Evolutionary conservation across 2,329 filamentous ascomycete species (phyloP).

Genomic region (Lecanicillium sp.): DNA sequence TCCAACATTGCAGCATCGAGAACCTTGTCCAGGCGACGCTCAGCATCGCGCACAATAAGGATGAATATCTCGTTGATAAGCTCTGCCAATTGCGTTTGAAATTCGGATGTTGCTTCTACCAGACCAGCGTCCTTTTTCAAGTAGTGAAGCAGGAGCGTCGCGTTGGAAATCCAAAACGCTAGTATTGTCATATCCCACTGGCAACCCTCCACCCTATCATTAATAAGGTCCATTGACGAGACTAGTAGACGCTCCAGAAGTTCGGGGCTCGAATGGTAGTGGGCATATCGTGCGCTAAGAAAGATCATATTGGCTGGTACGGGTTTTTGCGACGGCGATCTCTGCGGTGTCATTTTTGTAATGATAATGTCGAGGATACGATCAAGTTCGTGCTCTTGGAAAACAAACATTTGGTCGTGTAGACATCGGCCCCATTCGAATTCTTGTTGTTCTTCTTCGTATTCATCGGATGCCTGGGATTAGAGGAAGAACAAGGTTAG

Average conservation of each 20-base stretch:
- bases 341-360: conserved; percentile 94
- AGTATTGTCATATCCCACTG: conserved; percentile 99
- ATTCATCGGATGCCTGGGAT: conserved; percentile 62
- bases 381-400: conserved; percentile 88
- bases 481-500: conserved; percentile 19
- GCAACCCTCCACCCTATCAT: conserved; percentile 86
- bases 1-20: conserved; percentile 91
- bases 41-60: conserved; percentile 90
- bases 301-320: conserved; percentile 97
- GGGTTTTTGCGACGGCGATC: conserved; percentile 93
- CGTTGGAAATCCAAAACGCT: conserved; percentile 98
- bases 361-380: conserved; percentile 92
- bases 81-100: conserved; percentile 88
- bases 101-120: conserved; percentile 72
- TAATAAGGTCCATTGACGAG: conserved; percentile 91
- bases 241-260: conserved; percentile 73
- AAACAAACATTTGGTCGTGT: conserved; percentile 99
- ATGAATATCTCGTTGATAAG: conserved; percentile 98
- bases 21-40: conserved; percentile 92
- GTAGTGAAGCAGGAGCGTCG: conserved; percentile 90
- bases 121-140: conserved; percentile 87
- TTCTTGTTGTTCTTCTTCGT: conserved; percentile 83
- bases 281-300: conserved; percentile 87
- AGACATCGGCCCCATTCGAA: conserved; percentile 94
- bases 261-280: conserved; percentile 87